phyloP scores from a whole-genome alignment of 192 early-diverging fungal species.

The Coemansia sp. region DNA sequence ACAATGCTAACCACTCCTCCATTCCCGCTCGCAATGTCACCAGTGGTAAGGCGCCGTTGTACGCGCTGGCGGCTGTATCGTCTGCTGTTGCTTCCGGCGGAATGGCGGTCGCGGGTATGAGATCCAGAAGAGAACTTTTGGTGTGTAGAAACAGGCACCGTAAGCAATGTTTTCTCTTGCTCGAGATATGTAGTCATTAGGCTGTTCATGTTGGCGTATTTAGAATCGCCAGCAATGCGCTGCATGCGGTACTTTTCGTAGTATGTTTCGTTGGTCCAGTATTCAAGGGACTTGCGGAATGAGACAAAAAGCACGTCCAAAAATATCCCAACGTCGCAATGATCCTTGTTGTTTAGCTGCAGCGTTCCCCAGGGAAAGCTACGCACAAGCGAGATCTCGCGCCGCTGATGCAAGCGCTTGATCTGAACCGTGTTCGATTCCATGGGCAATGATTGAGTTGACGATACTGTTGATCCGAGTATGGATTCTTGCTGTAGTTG shows the following conservation, averaged over 20 bases:
- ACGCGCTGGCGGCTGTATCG: slow-evolving; percentile 7
- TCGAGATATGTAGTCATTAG: slow-evolving; percentile 17
- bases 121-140: not conserved
- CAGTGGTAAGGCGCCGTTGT: slow-evolving; percentile 1
- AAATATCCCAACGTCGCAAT: slow-evolving; percentile 89
- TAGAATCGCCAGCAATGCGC: slow-evolving; percentile 24
- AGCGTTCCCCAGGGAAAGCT: slow-evolving; percentile 86
- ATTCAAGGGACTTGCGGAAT: slow-evolving; percentile 86
- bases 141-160: slow-evolving; percentile 7
- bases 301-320: slow-evolving; percentile 78
- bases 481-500: not conserved
- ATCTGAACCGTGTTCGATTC: slow-evolving; percentile 20
- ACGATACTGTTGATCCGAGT: slow-evolving; percentile 6
- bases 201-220: slow-evolving; percentile 6
- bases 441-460: slow-evolving; percentile 10
- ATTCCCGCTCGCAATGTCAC: not conserved
- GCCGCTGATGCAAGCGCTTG: slow-evolving; percentile 27
- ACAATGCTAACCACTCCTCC: slow-evolving; percentile 9
- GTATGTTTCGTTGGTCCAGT: slow-evolving; percentile 75
- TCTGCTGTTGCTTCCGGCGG: not conserved
- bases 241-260: slow-evolving; percentile 84
- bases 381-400: slow-evolving; percentile 69
- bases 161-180: slow-evolving; percentile 5
- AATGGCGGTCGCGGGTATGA: not conserved
- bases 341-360: slow-evolving; percentile 87